Conservation (phyloP, 768 basidiomycete species). For the Rhizopogon rudus region DNA sequence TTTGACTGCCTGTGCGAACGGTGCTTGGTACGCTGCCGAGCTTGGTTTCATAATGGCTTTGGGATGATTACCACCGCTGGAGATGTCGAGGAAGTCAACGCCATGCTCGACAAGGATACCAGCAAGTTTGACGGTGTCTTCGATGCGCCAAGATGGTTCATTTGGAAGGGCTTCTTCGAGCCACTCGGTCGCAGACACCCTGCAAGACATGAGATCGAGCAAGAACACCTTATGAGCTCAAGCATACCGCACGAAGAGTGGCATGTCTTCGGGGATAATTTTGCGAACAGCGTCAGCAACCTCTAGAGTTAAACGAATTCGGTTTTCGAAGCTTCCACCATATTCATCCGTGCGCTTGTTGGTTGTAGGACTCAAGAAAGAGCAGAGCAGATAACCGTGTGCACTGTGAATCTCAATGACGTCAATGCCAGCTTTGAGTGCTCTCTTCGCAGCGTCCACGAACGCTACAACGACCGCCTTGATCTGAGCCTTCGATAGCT, state of each 20-base stretch:
- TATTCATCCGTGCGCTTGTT: constrained; percentile 69
- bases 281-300: constrained; percentile 47
- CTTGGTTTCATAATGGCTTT: constrained; percentile 22
- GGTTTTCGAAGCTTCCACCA: constrained; percentile 71
- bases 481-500: constrained; percentile 52
- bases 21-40: constrained; percentile 44
- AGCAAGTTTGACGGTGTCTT: constrained; percentile 63
- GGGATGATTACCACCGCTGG: constrained; percentile 53
- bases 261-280: constrained; percentile 54
- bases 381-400: constrained; percentile 58
- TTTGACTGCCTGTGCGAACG: constrained; percentile 50
- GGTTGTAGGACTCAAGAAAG: constrained; percentile 70
- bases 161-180: constrained; percentile 51
- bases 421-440: constrained; percentile 62
- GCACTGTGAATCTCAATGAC: constrained; percentile 72
- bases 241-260: constrained; percentile 63
- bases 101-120: constrained; percentile 57
- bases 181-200: constrained; percentile 74
- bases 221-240: background rate
- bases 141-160: constrained; percentile 60
- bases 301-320: constrained; percentile 62
- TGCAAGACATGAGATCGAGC: constrained; percentile 14
- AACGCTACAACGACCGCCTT: constrained; percentile 57
- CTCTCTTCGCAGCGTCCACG: constrained; percentile 45
- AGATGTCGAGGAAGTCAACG: constrained; percentile 73